Conservation (phyloP, 352 stramenopile genomes). For the Globisporangium emineosum region DNA sequence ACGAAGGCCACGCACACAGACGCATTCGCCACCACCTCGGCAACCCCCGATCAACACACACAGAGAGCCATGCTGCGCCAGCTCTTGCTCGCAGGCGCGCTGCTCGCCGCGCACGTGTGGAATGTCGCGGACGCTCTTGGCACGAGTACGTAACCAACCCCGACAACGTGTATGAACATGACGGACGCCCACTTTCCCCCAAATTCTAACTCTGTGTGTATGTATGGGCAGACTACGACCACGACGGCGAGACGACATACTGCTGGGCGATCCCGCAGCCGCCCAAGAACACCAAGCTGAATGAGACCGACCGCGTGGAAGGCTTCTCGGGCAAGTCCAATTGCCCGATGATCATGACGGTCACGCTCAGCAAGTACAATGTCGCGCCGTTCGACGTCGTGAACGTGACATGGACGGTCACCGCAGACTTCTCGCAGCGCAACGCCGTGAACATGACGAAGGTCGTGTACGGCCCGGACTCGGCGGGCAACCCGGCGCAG, state of each 20-base stretch:
- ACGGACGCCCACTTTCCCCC: too few relatives aligned
- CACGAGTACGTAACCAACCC: conserved; percentile 39
- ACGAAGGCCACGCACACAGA: background rate
- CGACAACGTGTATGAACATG: background rate
- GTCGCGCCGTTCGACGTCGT: conserved; percentile 34
- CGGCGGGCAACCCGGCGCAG: conserved; percentile 34
- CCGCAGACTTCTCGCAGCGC: conserved; percentile 34
- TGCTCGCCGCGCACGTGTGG: conserved; percentile 16
- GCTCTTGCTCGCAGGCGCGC: background rate
- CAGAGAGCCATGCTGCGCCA: background rate
- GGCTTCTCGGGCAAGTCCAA: conserved; percentile 25
- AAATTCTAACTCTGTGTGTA: background rate
- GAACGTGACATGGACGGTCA: conserved; percentile 48
- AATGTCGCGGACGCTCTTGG: conserved; percentile 25
- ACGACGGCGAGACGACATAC: conserved; percentile 41
- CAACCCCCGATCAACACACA: background rate
- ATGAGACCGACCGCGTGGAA: conserved; percentile 36
- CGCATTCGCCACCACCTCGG: too few relatives aligned
- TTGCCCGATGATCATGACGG: conserved; percentile 45
- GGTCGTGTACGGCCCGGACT: conserved; percentile 35
- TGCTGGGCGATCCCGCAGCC: conserved; percentile 53
- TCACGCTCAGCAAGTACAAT: conserved; percentile 25
- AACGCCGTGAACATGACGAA: conserved; percentile 53
- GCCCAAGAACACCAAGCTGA: conserved; percentile 37
- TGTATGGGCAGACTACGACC: conserved; percentile 31